These are phyloP conservation scores for Thalassiosira livingstoniorum DNA, from an alignment of 352 stramenopile genomes.

Conservation along the genomic window DNA sequence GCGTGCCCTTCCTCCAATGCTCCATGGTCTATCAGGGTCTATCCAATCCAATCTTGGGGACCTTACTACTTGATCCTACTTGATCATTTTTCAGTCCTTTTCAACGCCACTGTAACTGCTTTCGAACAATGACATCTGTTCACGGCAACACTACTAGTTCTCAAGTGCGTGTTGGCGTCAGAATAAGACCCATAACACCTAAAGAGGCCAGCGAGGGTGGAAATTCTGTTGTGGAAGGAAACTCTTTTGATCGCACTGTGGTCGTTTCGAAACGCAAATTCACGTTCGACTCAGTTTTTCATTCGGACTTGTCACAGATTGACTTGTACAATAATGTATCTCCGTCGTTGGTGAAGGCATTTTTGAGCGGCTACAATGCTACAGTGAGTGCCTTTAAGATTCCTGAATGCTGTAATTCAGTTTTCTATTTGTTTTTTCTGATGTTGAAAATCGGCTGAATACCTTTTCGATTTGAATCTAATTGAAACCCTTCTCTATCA, in stretches of 20 bases:
- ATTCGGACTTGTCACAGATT: slow-evolving; percentile 60
- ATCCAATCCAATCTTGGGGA: too few species aligned
- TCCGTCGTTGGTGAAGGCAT: slow-evolving; percentile 60
- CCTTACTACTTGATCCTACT: too few species aligned
- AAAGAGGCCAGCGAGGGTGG: slow-evolving; percentile 74
- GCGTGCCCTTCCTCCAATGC: too few species aligned
- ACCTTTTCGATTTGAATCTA: too few species aligned
- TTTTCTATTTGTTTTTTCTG: too few species aligned
- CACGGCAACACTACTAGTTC: slow-evolving; percentile 18
- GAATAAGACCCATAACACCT: slow-evolving; percentile 73
- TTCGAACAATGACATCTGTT: too few species aligned
- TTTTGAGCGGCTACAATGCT: slow-evolving; percentile 81
- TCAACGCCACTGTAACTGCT: too few species aligned
- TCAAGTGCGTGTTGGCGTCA: slow-evolving; percentile 76
- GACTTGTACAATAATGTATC: slow-evolving; percentile 71
- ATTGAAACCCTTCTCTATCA: too few species aligned
- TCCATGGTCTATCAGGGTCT: too few species aligned
- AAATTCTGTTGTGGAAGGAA: slow-evolving; percentile 55
- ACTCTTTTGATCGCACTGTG: slow-evolving; percentile 57
- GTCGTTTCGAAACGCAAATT: slow-evolving; percentile 71
- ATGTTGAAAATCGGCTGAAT: too few species aligned
- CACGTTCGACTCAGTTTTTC: slow-evolving; percentile 82
- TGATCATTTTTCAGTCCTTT: too few species aligned
- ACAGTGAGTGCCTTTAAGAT: slow-evolving; percentile 43
- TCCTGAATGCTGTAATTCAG: background rate